Percentiles rank a stretch among this genome's conserved stretches.
Conservation (phyloP, 148 eudicot species). For the Suaeda aralocaspica region DNA sequence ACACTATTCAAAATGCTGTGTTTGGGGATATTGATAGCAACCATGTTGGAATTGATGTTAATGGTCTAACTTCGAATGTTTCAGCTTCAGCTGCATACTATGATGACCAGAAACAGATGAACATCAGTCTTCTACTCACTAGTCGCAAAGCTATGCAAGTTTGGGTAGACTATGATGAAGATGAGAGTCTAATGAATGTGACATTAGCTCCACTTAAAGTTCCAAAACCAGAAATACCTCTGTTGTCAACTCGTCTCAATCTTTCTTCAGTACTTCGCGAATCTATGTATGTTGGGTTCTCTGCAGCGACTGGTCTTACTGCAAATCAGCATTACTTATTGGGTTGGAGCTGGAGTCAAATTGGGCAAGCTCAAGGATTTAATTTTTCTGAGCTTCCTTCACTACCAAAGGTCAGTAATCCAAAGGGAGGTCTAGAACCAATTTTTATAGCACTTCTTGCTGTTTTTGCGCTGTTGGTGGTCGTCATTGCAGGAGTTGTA, state of each 20-base stretch:
- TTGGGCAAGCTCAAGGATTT: conserved; percentile 24
- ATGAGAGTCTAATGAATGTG: conserved; percentile 23
- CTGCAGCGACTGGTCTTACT: conserved; percentile 29
- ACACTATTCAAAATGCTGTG: conserved; percentile 25
- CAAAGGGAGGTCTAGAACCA: conserved; percentile 5
- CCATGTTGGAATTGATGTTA: conserved; percentile 37
- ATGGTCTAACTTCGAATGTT: conserved; percentile 20
- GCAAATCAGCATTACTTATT: conserved; percentile 30
- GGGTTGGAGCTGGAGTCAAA: conserved; percentile 34
- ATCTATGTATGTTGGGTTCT: conserved; percentile 30
- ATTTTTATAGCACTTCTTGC: conserved; percentile 17
- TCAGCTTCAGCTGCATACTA: conserved; percentile 27
- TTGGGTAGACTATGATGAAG: conserved; percentile 28
- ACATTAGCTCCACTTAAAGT: conserved; percentile 23
- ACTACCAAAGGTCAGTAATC: conserved; percentile 15
- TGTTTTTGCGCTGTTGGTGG: conserved; percentile 8
- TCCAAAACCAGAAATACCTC: conserved; percentile 20
- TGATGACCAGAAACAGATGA: conserved; percentile 1
- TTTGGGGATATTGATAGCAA: conserved; percentile 30
- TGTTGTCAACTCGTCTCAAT: conserved; percentile 25
- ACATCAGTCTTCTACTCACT: conserved; percentile 21
- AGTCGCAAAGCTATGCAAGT: conserved; percentile 31
- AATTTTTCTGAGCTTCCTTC: conserved; percentile 25
- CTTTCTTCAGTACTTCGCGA: conserved; percentile 21
- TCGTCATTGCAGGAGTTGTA: conserved; percentile 17